Base-by-base conservation (phyloP, 306 rosid genomes). In the Vigna angularis region DNA sequence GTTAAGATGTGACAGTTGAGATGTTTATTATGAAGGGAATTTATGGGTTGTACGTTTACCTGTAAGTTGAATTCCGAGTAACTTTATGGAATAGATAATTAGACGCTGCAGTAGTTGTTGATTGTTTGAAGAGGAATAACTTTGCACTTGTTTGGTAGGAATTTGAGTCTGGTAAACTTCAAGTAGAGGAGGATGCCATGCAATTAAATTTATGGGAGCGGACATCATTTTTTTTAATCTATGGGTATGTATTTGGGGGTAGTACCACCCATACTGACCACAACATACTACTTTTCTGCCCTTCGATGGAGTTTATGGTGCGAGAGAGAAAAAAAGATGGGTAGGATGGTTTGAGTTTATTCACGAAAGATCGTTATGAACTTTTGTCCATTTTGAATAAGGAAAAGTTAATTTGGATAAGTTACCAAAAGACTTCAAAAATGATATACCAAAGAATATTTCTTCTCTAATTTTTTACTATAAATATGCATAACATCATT, bases 121-220 rank as follows among this genome's bases (percentile, higher is more conserved):
- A 22, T 51, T 76, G 30, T 34, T 7, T 6, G 3, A 50, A 38
- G 62, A 18, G 20, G 73, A 53, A 58, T 66, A 7, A 52, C 73
- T 73, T 42, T 38, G 42, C 58, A 30, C 13, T 61, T 59, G 59
- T 47, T 28, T 5, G 38, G 78, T 74, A 57, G 57, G 24, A 45
- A 59, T 44, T 15, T 42, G 58, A 42, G 47, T 42, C 12, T 8
- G 13, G 47, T 42, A 8, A 64, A 68, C 58, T 68, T 24, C 74
- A 49, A 26, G 73, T 16, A 20, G 22, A 20, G 18, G 20, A 9
- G 58, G 59, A 28, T 48, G 44, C 42, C 8, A 11, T 17, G 24
- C 3, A 42, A 73, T 57, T 42, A n/a, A 26, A 73, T 57, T 74
- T 58, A 22, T 42, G 14, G 30, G 17, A 58, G 45, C 69, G 78